Evolutionary conservation across 371 early-diverging fungal genomes (phyloP), one percentile per base, ranked within the genome.

Genomic region (Mucor lusitanicus): DNA sequence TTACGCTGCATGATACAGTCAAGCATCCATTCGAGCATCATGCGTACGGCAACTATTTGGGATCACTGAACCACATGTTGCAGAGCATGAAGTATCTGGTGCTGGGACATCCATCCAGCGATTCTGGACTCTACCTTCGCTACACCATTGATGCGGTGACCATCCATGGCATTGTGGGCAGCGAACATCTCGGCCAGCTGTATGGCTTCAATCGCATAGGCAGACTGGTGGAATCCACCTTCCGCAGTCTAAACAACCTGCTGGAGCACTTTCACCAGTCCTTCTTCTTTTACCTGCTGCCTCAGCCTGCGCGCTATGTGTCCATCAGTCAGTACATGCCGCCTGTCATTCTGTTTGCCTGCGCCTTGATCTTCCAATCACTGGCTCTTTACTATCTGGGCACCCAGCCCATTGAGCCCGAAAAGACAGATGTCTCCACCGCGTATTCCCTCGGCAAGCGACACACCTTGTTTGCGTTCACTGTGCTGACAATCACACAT

Each of bases 241-340:
- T 94, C 67, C 90, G 96, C 54, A 94, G 94, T 65, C 78, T 96
- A 59, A 97, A 94, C 83, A 97, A 97, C 74, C 73, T 98, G 53
- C 82, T 98, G 42, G 99, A 98, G 69, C 91, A 94, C 63, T 87
- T 98, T 35, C 99, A 98, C 70, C 98, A 97, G 69, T 93, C 97
- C 9, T 97, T 93, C 82, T 96, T 95, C 84, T 96, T 97, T 68
- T 98, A 98, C 74, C 77, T 96, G 15, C 82, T 97, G 68, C 91
- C 93, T n/a, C 82, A 85, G 15, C 85, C 91, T 25, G 66, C 78
- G 19, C 85, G 85, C 27, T 96, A 92, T 79, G 91, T 96, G 13
- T 95, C 97, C 1, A 91, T 98, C 48, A 92, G 92, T 28, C 86
- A 91, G 59, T 98, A 96, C 69, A 89, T 96, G 75, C 94, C 94